Evolutionary conservation across 148 eudicot genomes (phyloP).

Genomic region (Salicornia ramosissima): DNA sequence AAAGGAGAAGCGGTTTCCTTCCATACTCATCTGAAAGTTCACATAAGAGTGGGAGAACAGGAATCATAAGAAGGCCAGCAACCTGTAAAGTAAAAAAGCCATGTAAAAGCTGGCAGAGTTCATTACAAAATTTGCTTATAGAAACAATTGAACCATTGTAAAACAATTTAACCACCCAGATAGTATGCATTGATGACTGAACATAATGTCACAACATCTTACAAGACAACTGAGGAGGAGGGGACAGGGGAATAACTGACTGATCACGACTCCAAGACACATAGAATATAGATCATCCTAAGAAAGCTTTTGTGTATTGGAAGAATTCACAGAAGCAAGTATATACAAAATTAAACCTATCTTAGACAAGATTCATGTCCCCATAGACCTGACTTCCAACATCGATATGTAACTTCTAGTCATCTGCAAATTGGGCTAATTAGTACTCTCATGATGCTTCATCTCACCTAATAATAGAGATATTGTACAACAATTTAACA

Average conservation of each 20-base stretch:
- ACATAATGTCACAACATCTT: background rate
- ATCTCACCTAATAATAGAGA: background rate
- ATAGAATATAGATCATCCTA: background rate
- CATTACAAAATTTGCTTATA: background rate
- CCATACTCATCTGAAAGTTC: conserved; percentile 39
- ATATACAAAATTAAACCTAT: background rate
- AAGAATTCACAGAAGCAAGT: background rate
- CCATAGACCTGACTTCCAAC: background rate
- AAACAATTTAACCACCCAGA: background rate
- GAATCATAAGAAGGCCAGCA: conserved; percentile 29
- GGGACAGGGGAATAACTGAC: background rate
- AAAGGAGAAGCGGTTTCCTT: conserved; percentile 33
- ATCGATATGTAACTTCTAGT: background rate
- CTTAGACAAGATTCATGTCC: background rate
- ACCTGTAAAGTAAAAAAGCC: conserved; percentile 14
- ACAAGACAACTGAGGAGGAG: background rate
- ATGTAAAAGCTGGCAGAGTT: background rate
- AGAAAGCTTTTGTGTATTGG: background rate
- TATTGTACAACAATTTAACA: no score
- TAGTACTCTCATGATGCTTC: background rate
- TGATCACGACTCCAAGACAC: background rate
- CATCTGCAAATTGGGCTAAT: background rate
- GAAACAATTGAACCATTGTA: background rate
- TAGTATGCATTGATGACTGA: background rate
- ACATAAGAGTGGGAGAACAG: conserved; percentile 26